phyloP scores from a whole-genome alignment of 2,329 filamentous ascomycete genomes.

The Tolypocladium ovalisporum region DNA sequence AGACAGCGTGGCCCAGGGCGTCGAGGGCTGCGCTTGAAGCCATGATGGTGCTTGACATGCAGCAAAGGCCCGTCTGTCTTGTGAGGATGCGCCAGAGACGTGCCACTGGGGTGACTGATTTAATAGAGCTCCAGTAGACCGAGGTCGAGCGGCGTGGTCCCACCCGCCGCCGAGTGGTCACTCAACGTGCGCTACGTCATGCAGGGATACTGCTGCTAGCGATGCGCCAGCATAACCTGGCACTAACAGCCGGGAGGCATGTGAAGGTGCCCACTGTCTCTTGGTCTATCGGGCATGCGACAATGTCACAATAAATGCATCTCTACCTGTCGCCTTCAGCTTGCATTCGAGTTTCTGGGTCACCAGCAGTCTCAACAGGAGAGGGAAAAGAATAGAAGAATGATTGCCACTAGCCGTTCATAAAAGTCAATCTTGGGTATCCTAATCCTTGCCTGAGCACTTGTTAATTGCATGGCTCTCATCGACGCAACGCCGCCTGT shows the following conservation, averaged over 20 bases:
- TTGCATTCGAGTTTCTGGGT: neutral
- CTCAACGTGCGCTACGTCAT: neutral
- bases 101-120: neutral
- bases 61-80: neutral
- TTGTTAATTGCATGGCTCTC: neutral
- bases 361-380: neutral
- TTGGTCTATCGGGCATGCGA: no score
- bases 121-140: neutral
- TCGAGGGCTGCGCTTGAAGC: constrained; percentile 39
- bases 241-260: neutral
- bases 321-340: neutral
- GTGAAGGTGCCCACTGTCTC: neutral
- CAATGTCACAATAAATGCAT: neutral
- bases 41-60: constrained; percentile 9
- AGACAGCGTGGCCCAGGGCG: constrained; percentile 70
- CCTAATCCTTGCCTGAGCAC: neutral
- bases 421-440: neutral
- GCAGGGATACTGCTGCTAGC: neutral
- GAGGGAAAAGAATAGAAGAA: neutral
- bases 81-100: no score
- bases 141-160: neutral
- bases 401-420: neutral
- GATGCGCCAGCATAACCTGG: neutral
- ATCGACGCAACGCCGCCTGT: neutral
- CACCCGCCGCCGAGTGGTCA: neutral